phyloP scores from a whole-genome alignment of 2,329 filamentous ascomycete species.

The Apiospora phragmitis region DNA sequence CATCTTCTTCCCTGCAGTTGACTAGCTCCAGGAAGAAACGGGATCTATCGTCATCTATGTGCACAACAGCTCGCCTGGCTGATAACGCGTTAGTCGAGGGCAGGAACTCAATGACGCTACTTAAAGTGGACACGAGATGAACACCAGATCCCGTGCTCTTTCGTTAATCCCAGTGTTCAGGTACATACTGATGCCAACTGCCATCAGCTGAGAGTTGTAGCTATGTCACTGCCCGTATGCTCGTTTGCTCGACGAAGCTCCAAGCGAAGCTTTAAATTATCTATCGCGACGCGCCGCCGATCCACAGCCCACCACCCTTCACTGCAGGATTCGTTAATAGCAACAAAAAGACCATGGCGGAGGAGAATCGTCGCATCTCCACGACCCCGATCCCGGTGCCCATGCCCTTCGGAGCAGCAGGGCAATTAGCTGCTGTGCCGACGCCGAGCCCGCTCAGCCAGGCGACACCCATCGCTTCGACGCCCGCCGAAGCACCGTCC shows the following conservation, averaged over 20 bases:
- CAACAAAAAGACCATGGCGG: constrained; percentile 5
- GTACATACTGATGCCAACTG: background rate
- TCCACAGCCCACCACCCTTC: background rate
- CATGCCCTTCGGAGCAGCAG: constrained; percentile 10
- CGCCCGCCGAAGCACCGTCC: background rate
- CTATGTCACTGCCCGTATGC: background rate
- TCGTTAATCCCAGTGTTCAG: background rate
- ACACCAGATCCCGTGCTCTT: constrained; percentile 4
- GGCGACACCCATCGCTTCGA: constrained; percentile 18
- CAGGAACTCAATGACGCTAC: background rate
- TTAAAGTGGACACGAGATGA: constrained; percentile 2
- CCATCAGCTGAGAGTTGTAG: background rate
- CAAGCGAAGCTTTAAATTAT: background rate
- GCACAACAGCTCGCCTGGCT: background rate
- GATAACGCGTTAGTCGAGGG: background rate
- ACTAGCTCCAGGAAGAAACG: background rate
- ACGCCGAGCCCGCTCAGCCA: constrained; percentile 18
- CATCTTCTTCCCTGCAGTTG: background rate
- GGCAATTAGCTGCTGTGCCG: constrained; percentile 10
- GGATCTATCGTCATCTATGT: background rate
- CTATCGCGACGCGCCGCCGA: background rate
- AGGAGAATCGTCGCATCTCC: constrained; percentile 17
- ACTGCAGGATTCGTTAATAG: background rate
- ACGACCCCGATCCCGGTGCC: constrained; percentile 20
- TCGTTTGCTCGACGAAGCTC: background rate